Base-by-base conservation (phyloP, 1,284 basidiomycete species). In the Heterobasidion occidentale region DNA sequence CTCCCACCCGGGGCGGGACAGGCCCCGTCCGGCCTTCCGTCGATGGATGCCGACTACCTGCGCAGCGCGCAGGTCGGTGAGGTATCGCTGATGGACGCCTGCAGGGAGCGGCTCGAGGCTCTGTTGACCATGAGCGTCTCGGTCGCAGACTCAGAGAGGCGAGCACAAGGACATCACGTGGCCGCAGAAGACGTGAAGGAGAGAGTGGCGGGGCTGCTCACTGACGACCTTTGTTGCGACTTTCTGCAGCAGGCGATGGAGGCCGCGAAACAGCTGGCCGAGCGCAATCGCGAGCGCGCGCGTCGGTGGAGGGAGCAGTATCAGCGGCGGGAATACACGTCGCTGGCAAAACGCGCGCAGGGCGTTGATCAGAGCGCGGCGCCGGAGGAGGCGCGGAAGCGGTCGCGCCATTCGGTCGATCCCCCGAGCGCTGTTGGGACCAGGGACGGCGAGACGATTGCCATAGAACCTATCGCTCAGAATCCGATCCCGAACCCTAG, bases 201-300 rank as follows among this genome's bases (percentile, higher is more conserved):
- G n/a, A 47, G 36, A 27, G 35, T 36, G 5, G 45, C 44, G 35
- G 36, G 36, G 46, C 11, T 20, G 9, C 46, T 54, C 46, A 54
- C 53, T 36, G 53, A 54, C 46, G 53, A 54, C 6, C 46, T 33
- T 12, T 47, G 45, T 19, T 46, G 35, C n/a, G 46, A 54, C n/a
- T 54, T 54, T 34, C 36, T 48, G 12, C 42, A n/a, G 12, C 20
- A 35, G 27, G 45, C 53, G 9, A 47, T 14, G 11, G 19, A 14
- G 20, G 53, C 48, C 17, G n/a, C 8, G 14, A 14, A 19, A n/a
- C 46, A 54, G 45, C 46, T 54, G 9, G 35, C n/a, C 12, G 46
- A 47, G 17, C 53, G 36, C 11, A 38, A 42, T 35, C 15, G 52
- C 27, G 36, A 36, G 9, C 19, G 51, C 35, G 14, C 17, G n/a